Conservation (phyloP, 805 yeast species). For the Clavispora vitiphila region DNA sequence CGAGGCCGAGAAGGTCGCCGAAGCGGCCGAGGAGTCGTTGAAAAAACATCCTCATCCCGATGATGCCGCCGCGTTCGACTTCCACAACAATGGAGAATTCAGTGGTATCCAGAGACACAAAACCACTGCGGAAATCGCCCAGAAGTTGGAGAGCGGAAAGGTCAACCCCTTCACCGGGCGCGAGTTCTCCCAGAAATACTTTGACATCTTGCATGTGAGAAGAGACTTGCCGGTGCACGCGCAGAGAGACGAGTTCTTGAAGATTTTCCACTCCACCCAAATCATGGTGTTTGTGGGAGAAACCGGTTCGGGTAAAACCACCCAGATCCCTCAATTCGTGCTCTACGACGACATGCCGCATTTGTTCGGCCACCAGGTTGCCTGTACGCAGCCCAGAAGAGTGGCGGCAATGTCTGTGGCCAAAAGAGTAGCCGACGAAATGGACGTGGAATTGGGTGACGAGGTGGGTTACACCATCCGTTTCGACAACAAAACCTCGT, state of each 20-base stretch:
- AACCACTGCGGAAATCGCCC: constrained; percentile 64
- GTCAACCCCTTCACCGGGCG: constrained; percentile 78
- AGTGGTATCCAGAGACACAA: constrained; percentile 48
- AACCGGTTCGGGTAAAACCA: constrained; percentile 98
- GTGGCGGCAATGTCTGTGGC: constrained; percentile 99
- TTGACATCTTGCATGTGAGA: constrained; percentile 71
- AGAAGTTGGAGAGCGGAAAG: constrained; percentile 50
- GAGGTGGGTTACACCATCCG: constrained; percentile 95
- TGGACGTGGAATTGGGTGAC: constrained; percentile 89
- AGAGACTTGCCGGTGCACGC: constrained; percentile 91
- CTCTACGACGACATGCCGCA: constrained; percentile 91
- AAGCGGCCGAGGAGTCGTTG: constrained; percentile 55
- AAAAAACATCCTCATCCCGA: constrained; percentile 43
- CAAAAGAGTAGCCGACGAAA: constrained; percentile 92
- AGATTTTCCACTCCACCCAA: constrained; percentile 79
- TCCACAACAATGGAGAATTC: constrained; percentile 68
- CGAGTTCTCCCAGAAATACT: constrained; percentile 58
- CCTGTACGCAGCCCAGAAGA: constrained; percentile 96
- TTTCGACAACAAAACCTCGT: constrained; percentile 83
- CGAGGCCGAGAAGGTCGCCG: constrained; percentile 62
- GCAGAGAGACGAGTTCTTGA: constrained; percentile 84
- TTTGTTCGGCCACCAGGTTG: constrained; percentile 75
- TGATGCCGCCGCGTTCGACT: constrained; percentile 33
- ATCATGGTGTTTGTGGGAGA: constrained; percentile 98
- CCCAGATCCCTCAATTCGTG: constrained; percentile 97